Evolutionary conservation across 768 basidiomycete species (phyloP), one percentile per base, ranked within the genome.

Genomic region (Mycena latifolia): DNA sequence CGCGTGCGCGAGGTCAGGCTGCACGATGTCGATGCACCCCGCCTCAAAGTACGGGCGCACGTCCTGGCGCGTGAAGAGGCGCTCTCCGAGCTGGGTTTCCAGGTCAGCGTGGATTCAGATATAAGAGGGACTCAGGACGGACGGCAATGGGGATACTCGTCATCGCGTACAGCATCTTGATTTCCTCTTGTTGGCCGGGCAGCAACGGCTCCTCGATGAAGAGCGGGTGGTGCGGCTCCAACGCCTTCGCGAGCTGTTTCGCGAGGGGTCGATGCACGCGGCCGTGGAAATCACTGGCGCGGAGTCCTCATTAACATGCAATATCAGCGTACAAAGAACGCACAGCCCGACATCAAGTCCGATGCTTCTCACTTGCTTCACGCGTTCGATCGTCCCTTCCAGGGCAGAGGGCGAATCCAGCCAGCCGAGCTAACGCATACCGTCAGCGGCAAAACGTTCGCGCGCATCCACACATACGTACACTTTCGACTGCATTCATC

Each of bases 201-300:
- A 70, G 69, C 33, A 70, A 65, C 39, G 54, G 64, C 80, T 86
- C 88, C 79, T 92, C 88, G 68, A 91, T 90, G 74, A 91, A 91
- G 18, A 91, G 75, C 0, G 89, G 88, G 20, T 80, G 79, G 50
- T 86, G 79, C 11, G 86, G 86, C 69, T 90, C 90, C 8, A 92
- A 81, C 2, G 85, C 75, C 53, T 81, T 83, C 8, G 87, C 89
- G 11, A 92, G 83, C 72, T 90, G 90, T 69, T 87, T 90, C 20
- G 89, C 88, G 82, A 91, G 88, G 3, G 86, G 85, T 69, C 88
- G 89, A 73, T 91, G 90, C 24, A 91, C 77, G 15, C 90, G 81
- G 27, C 91, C 90, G 69, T 90, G 90, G 75, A 92, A 92, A 71
- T 92, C 89, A 24, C 67, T 69, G 25, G 15, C 45, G n/a, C 7